phyloP scores from a whole-genome alignment of 495 filamentous ascomycete genomes.

The Penicillium maclennaniae region DNA sequence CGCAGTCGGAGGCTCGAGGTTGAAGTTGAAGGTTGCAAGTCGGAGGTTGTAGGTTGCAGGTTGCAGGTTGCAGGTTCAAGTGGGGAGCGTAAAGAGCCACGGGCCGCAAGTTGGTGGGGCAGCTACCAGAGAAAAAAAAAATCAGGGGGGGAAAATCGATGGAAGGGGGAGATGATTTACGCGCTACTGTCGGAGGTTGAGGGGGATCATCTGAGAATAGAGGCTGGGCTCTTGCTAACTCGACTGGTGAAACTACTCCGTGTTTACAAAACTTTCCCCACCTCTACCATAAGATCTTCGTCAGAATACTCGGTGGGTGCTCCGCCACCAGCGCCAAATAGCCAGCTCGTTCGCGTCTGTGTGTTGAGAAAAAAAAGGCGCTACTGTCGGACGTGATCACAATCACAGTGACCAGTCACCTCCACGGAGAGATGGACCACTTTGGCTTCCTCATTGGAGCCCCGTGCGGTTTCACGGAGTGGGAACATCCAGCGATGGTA shows the following conservation, averaged over 20 bases:
- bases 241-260: background rate
- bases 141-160: background rate
- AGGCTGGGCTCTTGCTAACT: too few relatives aligned
- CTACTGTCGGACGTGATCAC: conserved; percentile 21
- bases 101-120: conserved; percentile 13
- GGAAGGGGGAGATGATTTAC: background rate
- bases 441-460: conserved; percentile 1
- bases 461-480: conserved; percentile 3
- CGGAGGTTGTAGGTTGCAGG: background rate
- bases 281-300: background rate
- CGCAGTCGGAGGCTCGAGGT: too few relatives aligned
- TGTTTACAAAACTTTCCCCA: background rate
- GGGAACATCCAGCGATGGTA: background rate
- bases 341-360: background rate
- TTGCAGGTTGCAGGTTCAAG: background rate
- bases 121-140: background rate
- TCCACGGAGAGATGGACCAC: background rate
- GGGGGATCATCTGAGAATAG: background rate
- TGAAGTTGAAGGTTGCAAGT: too few relatives aligned
- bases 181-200: conserved; percentile 8
- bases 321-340: conserved; percentile 22
- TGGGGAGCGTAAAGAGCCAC: conserved; percentile 9
- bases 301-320: background rate
- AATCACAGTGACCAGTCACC: conserved; percentile 20
- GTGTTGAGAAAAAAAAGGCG: background rate